Percentiles rank a stretch among this genome's conserved stretches.
These are phyloP conservation scores for Earliella scabrosa DNA, from an alignment of 1,284 basidiomycete species.

Conservation along the genomic window DNA sequence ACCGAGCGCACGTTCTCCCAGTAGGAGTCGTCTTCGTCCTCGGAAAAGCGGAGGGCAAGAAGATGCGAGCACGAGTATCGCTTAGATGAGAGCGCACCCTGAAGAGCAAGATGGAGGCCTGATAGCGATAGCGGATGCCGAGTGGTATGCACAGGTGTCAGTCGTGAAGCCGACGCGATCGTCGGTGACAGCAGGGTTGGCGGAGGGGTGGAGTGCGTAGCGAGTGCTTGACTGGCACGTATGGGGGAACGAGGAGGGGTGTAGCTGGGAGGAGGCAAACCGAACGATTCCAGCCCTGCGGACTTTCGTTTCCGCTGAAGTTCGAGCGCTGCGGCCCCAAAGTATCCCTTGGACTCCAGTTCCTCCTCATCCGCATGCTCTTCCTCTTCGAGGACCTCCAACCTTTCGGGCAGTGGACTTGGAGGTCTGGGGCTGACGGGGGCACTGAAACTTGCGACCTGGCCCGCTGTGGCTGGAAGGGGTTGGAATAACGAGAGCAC, in stretches of 20 bases:
- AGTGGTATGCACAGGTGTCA: slow-evolving; percentile 61
- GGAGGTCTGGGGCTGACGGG: slow-evolving; percentile 48
- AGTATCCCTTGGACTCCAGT: slow-evolving; percentile 38
- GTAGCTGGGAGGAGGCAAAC: slow-evolving; percentile 35
- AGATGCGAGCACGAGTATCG: slow-evolving; percentile 78
- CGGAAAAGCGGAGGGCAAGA: slow-evolving; percentile 70
- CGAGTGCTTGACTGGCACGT: too few species aligned
- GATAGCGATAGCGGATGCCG: slow-evolving; percentile 70
- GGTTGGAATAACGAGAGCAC: slow-evolving; percentile 48
- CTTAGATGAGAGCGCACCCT: slow-evolving; percentile 67
- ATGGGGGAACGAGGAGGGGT: slow-evolving; percentile 17
- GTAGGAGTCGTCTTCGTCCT: slow-evolving; percentile 62
- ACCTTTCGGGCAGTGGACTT: slow-evolving; percentile 9
- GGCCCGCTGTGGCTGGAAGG: slow-evolving; percentile 14
- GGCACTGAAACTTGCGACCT: slow-evolving; percentile 42
- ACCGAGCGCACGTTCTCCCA: slow-evolving; percentile 82
- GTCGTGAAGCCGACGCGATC: slow-evolving; percentile 40
- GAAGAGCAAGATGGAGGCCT: slow-evolving; percentile 60
- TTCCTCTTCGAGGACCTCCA: slow-evolving; percentile 39
- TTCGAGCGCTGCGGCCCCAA: slow-evolving; percentile 64
- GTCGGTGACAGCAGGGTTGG: slow-evolving; percentile 28
- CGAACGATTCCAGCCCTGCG: slow-evolving; percentile 54
- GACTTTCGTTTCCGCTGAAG: slow-evolving; percentile 56
- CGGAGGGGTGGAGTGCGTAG: slow-evolving; percentile 16
- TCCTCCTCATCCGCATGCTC: slow-evolving; percentile 43